Percentiles rank a stretch among this genome's conserved stretches.
phyloP scores from a whole-genome alignment of 2,329 filamentous ascomycete genomes.

The Ophiostoma fasciatum region DNA sequence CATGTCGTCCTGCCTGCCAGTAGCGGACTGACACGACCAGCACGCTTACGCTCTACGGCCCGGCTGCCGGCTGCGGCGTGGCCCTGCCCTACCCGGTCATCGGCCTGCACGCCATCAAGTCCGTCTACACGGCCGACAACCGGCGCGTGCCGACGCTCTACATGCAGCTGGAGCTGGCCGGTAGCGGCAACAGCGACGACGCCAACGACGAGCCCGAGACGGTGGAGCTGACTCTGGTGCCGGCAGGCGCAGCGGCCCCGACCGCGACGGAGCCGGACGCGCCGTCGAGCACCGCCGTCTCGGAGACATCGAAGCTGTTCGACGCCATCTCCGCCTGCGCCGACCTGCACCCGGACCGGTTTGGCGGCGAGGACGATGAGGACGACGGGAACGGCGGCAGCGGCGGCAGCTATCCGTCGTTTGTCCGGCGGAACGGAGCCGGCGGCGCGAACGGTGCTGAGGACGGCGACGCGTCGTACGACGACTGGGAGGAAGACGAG shows the following conservation, averaged over 20 bases:
- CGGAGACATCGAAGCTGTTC: slow-evolving; percentile 37
- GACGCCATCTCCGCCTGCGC: slow-evolving; percentile 60
- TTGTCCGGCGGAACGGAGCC: slow-evolving; percentile 37
- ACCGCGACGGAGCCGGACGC: neutral
- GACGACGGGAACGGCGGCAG: slow-evolving; percentile 32
- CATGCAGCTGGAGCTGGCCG: slow-evolving; percentile 53
- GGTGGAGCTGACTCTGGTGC: slow-evolving; percentile 53
- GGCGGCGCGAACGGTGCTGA: slow-evolving; percentile 35
- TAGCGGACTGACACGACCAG: slow-evolving; percentile 19
- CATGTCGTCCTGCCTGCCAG: no score
- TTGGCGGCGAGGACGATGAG: slow-evolving; percentile 42
- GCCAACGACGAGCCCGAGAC: slow-evolving; percentile 47
- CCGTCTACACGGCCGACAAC: slow-evolving; percentile 25
- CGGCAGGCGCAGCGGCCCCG: slow-evolving; percentile 18
- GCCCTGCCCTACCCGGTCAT: slow-evolving; percentile 61
- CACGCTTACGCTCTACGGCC: slow-evolving; percentile 50
- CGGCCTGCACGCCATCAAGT: slow-evolving; percentile 60
- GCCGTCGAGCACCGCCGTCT: slow-evolving; percentile 5
- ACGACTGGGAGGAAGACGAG: slow-evolving; percentile 24
- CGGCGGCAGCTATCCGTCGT: slow-evolving; percentile 35
- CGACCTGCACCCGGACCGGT: slow-evolving; percentile 59
- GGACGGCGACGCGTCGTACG: slow-evolving; percentile 39
- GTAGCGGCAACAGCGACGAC: slow-evolving; percentile 33
- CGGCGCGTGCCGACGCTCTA: slow-evolving; percentile 37
- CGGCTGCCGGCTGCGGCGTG: slow-evolving; percentile 40